phyloP scores from a whole-genome alignment of 495 filamentous ascomycete genomes.

The Daldinia caldariorum region DNA sequence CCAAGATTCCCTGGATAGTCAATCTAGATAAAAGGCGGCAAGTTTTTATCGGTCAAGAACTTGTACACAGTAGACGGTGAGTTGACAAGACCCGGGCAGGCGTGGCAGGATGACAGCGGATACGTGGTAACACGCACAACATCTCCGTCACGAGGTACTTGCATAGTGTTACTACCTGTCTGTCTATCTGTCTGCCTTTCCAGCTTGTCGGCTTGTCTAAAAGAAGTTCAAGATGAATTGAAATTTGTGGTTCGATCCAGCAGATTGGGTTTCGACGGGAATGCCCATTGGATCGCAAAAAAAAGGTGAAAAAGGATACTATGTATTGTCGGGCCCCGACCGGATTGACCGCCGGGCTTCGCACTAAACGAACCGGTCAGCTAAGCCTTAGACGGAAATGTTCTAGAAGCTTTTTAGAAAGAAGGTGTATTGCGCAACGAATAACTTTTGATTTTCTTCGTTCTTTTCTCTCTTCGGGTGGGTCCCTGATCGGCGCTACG shows the following conservation, averaged over 20 bases:
- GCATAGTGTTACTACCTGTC: background rate
- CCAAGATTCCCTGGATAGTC: conserved; percentile 12
- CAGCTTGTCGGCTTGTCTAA: too few species aligned
- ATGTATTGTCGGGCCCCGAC: conserved; percentile 28
- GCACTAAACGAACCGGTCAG: conserved; percentile 23
- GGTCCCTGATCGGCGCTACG: conserved; percentile 33
- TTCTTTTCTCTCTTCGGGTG: conserved; percentile 6
- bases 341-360: conserved; percentile 40
- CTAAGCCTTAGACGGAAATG: conserved; percentile 32
- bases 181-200: background rate
- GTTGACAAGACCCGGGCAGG: background rate
- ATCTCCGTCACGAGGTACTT: conserved; percentile 16
- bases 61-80: conserved; percentile 4
- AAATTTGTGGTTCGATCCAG: background rate
- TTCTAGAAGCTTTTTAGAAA: conserved; percentile 46
- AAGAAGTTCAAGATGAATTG: conserved; percentile 2
- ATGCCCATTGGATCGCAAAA: conserved; percentile 28
- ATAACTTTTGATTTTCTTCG: conserved; percentile 25
- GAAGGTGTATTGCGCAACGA: conserved; percentile 16
- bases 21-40: conserved; percentile 37
- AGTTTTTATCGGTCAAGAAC: conserved; percentile 20
- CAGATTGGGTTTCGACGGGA: conserved; percentile 10
- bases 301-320: too few species aligned
- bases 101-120: conserved; percentile 3
- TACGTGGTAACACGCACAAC: conserved; percentile 7